Percentiles rank a stretch among this genome's conserved stretches.
These are phyloP conservation scores for Circinella umbellata DNA, from an alignment of 371 early-diverging fungal species.

Conservation along the genomic window DNA sequence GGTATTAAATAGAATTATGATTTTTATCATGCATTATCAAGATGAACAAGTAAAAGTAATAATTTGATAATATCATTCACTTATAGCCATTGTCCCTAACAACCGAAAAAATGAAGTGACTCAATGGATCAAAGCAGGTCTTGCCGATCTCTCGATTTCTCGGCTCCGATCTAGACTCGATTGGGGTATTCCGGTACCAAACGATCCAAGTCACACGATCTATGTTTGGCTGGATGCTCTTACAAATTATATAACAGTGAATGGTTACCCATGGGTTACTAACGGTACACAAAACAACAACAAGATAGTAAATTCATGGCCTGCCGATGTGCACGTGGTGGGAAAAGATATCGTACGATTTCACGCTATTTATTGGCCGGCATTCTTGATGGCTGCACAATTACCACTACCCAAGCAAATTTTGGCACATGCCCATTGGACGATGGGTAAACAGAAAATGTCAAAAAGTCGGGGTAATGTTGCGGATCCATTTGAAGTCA, in stretches of 20 bases:
- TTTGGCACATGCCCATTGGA: constrained; percentile 95
- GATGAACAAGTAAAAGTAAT: background rate
- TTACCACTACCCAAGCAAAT: constrained; percentile 81
- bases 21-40: too few species aligned
- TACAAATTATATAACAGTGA: constrained; percentile 89
- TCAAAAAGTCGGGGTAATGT: constrained; percentile 94
- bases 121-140: constrained; percentile 54
- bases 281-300: constrained; percentile 5
- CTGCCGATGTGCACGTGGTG: constrained; percentile 84
- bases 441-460: constrained; percentile 88
- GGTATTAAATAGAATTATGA: constrained; percentile 13
- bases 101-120: constrained; percentile 67
- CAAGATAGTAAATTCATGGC: constrained; percentile 59
- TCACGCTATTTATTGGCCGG: constrained; percentile 97
- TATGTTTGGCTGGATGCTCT: constrained; percentile 99
- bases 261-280: constrained; percentile 78
- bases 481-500: constrained; percentile 77
- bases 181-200: constrained; percentile 96
- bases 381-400: constrained; percentile 88
- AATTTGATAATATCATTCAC: background rate
- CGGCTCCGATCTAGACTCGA: constrained; percentile 76
- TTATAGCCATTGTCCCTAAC: constrained; percentile 67
- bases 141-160: constrained; percentile 87
- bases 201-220: constrained; percentile 86
- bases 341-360: constrained; percentile 97